A percentile compares a stretch with the other conserved stretches of the same genome.
phyloP scores from a whole-genome alignment of 345 rosid genomes.

The Arabidopsis arenosa region DNA sequence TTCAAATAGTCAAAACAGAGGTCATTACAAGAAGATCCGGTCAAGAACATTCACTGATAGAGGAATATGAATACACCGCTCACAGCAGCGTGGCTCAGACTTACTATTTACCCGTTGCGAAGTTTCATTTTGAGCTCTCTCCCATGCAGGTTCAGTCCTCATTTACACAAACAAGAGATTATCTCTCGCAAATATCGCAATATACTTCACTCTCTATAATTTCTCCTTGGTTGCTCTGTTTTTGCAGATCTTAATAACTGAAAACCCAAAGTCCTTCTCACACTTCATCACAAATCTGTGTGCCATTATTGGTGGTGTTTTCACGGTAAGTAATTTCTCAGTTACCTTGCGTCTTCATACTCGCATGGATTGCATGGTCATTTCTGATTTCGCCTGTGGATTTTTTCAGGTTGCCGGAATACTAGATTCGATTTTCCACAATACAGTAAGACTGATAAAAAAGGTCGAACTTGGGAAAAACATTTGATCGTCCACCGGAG shows the following conservation, averaged over 20 bases:
- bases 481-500: slow-evolving; percentile 55
- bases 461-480: slow-evolving; percentile 94
- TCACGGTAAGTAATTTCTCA: slow-evolving; percentile 71
- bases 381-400: background rate
- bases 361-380: slow-evolving; percentile 1
- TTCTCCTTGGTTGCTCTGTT: slow-evolving; percentile 24
- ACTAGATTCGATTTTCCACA: slow-evolving; percentile 81
- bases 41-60: slow-evolving; percentile 56
- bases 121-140: slow-evolving; percentile 93
- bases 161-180: background rate
- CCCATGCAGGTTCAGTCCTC: slow-evolving; percentile 87
- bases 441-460: slow-evolving; percentile 79
- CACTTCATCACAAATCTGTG: slow-evolving; percentile 96
- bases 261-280: slow-evolving; percentile 79
- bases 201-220: slow-evolving; percentile 8
- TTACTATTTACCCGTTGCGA: slow-evolving; percentile 71
- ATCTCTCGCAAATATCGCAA: slow-evolving; percentile 2
- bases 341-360: slow-evolving; percentile 7
- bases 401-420: slow-evolving; percentile 93
- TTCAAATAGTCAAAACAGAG: slow-evolving; percentile 92
- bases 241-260: slow-evolving; percentile 81
- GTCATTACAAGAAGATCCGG: slow-evolving; percentile 57
- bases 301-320: slow-evolving; percentile 94
- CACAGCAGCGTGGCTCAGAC: slow-evolving; percentile 86
- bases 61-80: slow-evolving; percentile 94